Conservation (phyloP, 129 eudicot genomes). For the Lactuca sativa region DNA sequence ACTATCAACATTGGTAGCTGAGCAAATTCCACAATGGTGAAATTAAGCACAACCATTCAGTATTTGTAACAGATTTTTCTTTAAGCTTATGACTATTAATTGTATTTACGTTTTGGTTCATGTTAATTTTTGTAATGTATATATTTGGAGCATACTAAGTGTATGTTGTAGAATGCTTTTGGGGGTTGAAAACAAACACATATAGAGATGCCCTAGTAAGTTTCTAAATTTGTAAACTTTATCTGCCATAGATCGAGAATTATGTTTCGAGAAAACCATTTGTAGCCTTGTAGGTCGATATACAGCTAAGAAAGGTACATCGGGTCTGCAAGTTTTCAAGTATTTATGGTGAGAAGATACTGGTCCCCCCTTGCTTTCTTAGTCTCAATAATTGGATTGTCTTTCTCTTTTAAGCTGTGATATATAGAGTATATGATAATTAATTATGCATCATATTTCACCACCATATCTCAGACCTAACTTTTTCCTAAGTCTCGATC, state of each 20-base stretch:
- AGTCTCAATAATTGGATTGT: not conserved
- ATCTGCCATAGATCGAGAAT: not conserved
- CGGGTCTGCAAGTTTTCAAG: not conserved
- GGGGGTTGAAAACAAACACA: not conserved
- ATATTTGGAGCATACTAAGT: not conserved
- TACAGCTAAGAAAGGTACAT: constrained; percentile 7
- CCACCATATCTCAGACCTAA: not conserved
- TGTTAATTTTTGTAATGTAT: not conserved
- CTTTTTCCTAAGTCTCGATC: not conserved
- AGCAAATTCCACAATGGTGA: not conserved
- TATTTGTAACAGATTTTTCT: not conserved
- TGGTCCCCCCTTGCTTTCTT: constrained; percentile 2
- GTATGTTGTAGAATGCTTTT: not conserved
- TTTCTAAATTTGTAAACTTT: not conserved
- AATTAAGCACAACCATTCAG: not conserved
- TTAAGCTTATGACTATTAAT: not conserved
- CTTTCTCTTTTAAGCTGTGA: not conserved
- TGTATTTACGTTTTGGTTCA: not conserved
- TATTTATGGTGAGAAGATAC: not conserved
- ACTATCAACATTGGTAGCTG: not conserved
- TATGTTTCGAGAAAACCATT: not conserved
- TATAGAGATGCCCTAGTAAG: not conserved
- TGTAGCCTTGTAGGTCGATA: not conserved
- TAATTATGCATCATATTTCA: not conserved
- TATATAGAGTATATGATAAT: no score